These are phyloP conservation scores for Penicillium sumatraense DNA, from an alignment of 2,329 filamentous ascomycete genomes.

Conservation along the genomic window DNA sequence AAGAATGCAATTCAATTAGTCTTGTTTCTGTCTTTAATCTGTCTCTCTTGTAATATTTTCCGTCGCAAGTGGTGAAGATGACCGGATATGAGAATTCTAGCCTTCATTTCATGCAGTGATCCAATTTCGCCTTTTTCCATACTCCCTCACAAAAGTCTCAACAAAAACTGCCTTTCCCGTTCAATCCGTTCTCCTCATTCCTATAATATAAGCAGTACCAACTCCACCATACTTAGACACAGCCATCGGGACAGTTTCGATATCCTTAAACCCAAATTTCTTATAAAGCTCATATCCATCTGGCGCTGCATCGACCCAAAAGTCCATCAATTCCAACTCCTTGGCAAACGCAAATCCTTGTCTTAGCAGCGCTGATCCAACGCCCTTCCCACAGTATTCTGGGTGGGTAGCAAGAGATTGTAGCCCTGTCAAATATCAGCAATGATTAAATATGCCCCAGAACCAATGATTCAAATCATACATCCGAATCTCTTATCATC, in stretches of 20 bases:
- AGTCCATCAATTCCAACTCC: slow-evolving; percentile 23
- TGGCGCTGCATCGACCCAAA: slow-evolving; percentile 30
- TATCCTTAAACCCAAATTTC: slow-evolving; percentile 33
- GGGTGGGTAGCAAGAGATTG: slow-evolving; percentile 38
- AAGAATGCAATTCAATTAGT: too few relatives aligned
- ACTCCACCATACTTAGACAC: slow-evolving; percentile 21
- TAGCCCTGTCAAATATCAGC: slow-evolving; percentile 3
- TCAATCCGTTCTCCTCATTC: slow-evolving; percentile 12
- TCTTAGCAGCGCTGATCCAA: slow-evolving; percentile 32
- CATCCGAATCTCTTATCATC: slow-evolving; percentile 11
- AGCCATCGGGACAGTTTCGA: slow-evolving; percentile 16
- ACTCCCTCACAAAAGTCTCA: too few relatives aligned
- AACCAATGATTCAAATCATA: slow-evolving; percentile 3
- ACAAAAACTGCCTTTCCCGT: too few relatives aligned
- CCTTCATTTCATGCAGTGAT: too few relatives aligned
- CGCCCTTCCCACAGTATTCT: slow-evolving; percentile 30
- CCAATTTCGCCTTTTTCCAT: too few relatives aligned
- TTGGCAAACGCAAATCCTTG: slow-evolving; percentile 27
- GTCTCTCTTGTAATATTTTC: too few relatives aligned
- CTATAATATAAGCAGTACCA: background rate
- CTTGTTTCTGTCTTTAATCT: too few relatives aligned
- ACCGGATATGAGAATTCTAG: too few relatives aligned
- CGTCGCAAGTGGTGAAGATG: too few relatives aligned
- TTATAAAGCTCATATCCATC: slow-evolving; percentile 31
- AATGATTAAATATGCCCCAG: too few relatives aligned